Base-by-base conservation (phyloP, 1,139 yeast genomes). In the Meyerozyma elateridarum region DNA sequence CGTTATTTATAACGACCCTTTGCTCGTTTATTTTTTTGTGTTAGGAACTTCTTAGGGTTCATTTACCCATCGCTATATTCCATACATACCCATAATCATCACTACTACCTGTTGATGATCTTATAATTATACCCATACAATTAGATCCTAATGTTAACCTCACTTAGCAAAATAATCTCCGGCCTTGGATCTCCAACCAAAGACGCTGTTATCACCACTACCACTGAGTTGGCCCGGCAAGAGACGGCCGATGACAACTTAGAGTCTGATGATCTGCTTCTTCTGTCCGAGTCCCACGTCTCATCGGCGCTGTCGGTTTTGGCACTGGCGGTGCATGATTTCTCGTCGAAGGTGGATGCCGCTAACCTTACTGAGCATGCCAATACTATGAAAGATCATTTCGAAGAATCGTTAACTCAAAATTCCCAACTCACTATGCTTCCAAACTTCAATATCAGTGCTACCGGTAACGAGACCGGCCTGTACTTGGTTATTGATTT, bases 401-500 rank as follows among this genome's bases (percentile, higher is more conserved):
- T 64, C 33, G 52, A 58, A 33, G 56, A 56, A 29, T 56, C 70
- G 1, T 48, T 68, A 13, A 11, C 13, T 3, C 43, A 47, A 3
- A 51, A 55, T 37, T 56, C 67, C 16, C 40, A 46, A 15, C 50
- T 67, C 28, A 46, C 74, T 13, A 71, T 74, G 78, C 51, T 73
- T 21, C 73, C 77, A 8, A 68, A 70, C 35, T 60, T 52, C 41
- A 58, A 64, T 33, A 56, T 63, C 20, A 43, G 48, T 20, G 73
- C 78, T 15, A 58, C 64, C 1, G 73, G 74, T 3, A 32, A 51
- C 3, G 75, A 70, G 41, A 32, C 30, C 19, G 79, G 79, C 3
- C 54, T 56, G 25, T 69, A 45, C 38, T 53, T 74, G 40, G 72
- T 65, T 21, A 58, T 75, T 18, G 81, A 75, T 44, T 51, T 75